phyloP scores from a whole-genome alignment of 352 stramenopile genomes.

The Phytophthora colocasiae region DNA sequence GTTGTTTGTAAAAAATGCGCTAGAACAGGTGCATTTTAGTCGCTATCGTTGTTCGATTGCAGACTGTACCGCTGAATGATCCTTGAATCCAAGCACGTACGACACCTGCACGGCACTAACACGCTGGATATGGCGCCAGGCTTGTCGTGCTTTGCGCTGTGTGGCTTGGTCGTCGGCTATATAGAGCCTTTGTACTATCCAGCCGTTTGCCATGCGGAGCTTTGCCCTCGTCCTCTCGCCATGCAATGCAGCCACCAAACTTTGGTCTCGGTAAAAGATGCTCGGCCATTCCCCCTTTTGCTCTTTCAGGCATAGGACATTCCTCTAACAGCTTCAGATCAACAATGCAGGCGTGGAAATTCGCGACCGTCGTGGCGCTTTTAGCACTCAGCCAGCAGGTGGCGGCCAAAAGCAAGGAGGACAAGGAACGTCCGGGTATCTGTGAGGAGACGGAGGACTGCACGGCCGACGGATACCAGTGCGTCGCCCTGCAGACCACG shows the following conservation, averaged over 20 bases:
- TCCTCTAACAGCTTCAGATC: constrained; percentile 15
- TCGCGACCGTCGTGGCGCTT: constrained; percentile 39
- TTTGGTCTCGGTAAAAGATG: neutral
- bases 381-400: constrained; percentile 47
- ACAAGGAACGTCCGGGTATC: constrained; percentile 47
- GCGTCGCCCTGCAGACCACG: constrained; percentile 75
- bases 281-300: constrained; percentile 42
- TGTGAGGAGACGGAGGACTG: constrained; percentile 73
- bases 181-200: constrained; percentile 34
- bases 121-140: constrained; percentile 23
- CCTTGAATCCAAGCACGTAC: constrained; percentile 3
- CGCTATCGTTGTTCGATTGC: constrained; percentile 1
- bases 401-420: constrained; percentile 18
- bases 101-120: constrained; percentile 22
- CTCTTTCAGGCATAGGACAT: constrained; percentile 25
- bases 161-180: constrained; percentile 31
- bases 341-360: constrained; percentile 52
- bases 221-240: constrained; percentile 36
- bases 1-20: constrained; percentile 17
- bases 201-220: constrained; percentile 18
- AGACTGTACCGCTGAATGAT: constrained; percentile 12
- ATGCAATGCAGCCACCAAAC: constrained; percentile 9
- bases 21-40: constrained; percentile 3
- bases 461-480: constrained; percentile 60
- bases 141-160: constrained; percentile 38